Percentiles rank a stretch among this genome's conserved stretches.
Conservation (phyloP, 75 land plant species). For the Cunninghamia lanceolata region DNA sequence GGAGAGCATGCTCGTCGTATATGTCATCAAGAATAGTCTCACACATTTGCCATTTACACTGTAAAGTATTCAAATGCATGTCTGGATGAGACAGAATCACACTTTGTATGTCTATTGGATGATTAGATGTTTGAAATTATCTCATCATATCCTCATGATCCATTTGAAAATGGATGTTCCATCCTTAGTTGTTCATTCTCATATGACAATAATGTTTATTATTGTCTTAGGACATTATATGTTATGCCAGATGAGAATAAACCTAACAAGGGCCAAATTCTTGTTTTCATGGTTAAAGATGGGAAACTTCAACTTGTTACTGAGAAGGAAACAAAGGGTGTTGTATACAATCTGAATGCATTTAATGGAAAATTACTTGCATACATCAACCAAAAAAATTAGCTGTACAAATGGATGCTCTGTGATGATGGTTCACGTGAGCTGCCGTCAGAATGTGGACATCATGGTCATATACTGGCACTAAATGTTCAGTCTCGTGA, state of each 20-base stretch:
- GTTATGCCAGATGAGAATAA: too few relatives aligned
- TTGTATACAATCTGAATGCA: conserved; percentile 92
- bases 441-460: conserved; percentile 91
- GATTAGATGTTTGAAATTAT: too few relatives aligned
- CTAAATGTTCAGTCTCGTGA: conserved; percentile 96
- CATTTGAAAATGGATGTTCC: too few relatives aligned
- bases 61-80: conserved; percentile 50
- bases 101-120: too few relatives aligned
- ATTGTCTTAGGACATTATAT: too few relatives aligned
- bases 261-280: too few relatives aligned
- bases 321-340: conserved; percentile 97
- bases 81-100: conserved; percentile 82
- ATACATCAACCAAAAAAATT: conserved; percentile 96
- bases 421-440: conserved; percentile 94
- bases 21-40: conserved; percentile 89
- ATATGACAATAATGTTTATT: too few relatives aligned
- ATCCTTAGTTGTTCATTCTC: too few relatives aligned
- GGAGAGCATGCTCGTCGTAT: conserved; percentile 97
- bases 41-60: conserved; percentile 86
- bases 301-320: too few relatives aligned
- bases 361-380: conserved; percentile 98
- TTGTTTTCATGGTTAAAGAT: too few relatives aligned
- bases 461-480: conserved; percentile 97
- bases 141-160: too few relatives aligned
- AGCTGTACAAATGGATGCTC: conserved; percentile 91